phyloP scores from a whole-genome alignment of 768 basidiomycete genomes.

The Kwoniella europaea region DNA sequence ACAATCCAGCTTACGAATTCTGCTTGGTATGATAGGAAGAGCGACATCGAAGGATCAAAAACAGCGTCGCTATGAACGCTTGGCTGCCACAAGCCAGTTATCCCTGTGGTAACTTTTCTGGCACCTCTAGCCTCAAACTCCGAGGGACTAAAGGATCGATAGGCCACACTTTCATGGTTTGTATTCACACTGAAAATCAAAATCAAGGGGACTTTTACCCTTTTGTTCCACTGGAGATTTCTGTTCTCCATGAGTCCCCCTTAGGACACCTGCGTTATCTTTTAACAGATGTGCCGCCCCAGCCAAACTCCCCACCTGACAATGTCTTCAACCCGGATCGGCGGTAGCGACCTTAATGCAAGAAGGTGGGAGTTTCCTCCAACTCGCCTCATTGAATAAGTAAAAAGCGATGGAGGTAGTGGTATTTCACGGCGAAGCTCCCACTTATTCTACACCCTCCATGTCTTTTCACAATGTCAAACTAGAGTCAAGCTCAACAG shows the following conservation, averaged over 20 bases:
- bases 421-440: constrained; percentile 81
- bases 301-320: constrained; percentile 78
- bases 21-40: constrained; percentile 81
- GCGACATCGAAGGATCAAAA: constrained; percentile 81
- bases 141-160: constrained; percentile 80
- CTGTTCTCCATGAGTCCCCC: constrained; percentile 78
- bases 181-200: constrained; percentile 81
- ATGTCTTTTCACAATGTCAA: constrained; percentile 84
- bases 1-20: constrained; percentile 80
- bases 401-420: constrained; percentile 81
- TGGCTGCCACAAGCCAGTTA: constrained; percentile 80
- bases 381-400: constrained; percentile 77
- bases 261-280: constrained; percentile 80
- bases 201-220: constrained; percentile 80
- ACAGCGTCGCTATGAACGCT: constrained; percentile 80
- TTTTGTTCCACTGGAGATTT: constrained; percentile 79
- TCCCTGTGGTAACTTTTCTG: constrained; percentile 79
- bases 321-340: constrained; percentile 75
- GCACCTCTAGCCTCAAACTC: constrained; percentile 80
- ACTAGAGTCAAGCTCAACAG: constrained; percentile 86
- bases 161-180: constrained; percentile 82
- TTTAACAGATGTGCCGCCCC: constrained; percentile 78
- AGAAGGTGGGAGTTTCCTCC: constrained; percentile 74
- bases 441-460: constrained; percentile 81
- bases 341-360: constrained; percentile 63